Conservation (phyloP, 768 basidiomycete species). For the Kockovaella imperatae region DNA sequence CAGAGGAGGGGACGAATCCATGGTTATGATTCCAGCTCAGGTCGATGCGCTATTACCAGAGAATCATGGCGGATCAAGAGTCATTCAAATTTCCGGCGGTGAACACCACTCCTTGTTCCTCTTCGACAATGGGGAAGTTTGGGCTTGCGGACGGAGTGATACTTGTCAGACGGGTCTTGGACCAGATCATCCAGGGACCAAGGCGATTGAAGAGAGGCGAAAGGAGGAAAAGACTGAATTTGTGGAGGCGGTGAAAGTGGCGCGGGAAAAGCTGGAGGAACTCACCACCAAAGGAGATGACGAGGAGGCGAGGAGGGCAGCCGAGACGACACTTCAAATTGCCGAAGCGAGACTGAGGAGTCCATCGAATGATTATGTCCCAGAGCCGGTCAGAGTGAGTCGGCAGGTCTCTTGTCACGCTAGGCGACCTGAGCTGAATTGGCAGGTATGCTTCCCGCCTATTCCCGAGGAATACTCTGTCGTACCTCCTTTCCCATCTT, state of each 20-base stretch:
- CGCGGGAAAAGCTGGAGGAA: constrained; percentile 18
- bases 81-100: constrained; percentile 57
- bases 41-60: constrained; percentile 43
- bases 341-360: constrained; percentile 29
- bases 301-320: constrained; percentile 23
- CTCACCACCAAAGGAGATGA: constrained; percentile 10
- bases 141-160: constrained; percentile 75
- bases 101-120: constrained; percentile 87
- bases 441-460: constrained; percentile 47
- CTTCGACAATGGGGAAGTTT: constrained; percentile 73
- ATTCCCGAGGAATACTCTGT: constrained; percentile 43
- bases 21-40: constrained; percentile 54
- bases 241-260: constrained; percentile 17
- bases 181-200: constrained; percentile 47
- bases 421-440: not conserved
- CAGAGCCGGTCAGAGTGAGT: constrained; percentile 41
- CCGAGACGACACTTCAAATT: constrained; percentile 21
- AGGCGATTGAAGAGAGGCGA: constrained; percentile 30
- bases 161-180: constrained; percentile 68
- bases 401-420: not conserved
- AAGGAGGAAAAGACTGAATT: constrained; percentile 30
- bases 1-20: constrained; percentile 33
- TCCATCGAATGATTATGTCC: constrained; percentile 42
- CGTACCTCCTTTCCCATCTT: constrained; percentile 38
- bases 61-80: constrained; percentile 44